Evolutionary conservation across 2,329 filamentous ascomycete genomes (phyloP).

Genomic region (Penicillium sp.): DNA sequence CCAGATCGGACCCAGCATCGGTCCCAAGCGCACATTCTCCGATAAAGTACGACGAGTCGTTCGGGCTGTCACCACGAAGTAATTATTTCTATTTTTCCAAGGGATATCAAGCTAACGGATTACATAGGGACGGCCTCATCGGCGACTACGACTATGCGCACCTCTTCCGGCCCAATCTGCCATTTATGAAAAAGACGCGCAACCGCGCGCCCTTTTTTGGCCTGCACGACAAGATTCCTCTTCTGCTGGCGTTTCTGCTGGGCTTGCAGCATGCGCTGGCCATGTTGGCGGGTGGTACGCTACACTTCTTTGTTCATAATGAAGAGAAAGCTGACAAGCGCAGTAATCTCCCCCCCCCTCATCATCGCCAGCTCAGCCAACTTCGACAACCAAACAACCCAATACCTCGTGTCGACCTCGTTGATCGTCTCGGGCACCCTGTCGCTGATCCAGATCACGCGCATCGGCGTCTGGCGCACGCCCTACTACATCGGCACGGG

Average conservation of each 20-base stretch:
- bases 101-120: neutral
- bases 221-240: constrained; percentile 64
- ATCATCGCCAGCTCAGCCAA: constrained; percentile 60
- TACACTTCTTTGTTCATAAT: neutral
- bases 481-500: constrained; percentile 64
- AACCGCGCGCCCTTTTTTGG: constrained; percentile 66
- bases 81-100: constrained; percentile 4
- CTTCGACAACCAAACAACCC: constrained; percentile 50
- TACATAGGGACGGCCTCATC: constrained; percentile 63
- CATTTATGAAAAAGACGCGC: constrained; percentile 67
- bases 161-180: constrained; percentile 76
- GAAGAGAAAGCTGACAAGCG: constrained; percentile 15
- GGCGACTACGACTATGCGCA: constrained; percentile 88
- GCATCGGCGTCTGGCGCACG: constrained; percentile 60
- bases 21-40: constrained; percentile 32
- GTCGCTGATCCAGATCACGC: constrained; percentile 63
- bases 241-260: constrained; percentile 62
- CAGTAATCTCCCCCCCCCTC: constrained; percentile 60
- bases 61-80: constrained; percentile 42
- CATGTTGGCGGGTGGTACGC: constrained; percentile 55
- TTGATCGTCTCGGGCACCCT: constrained; percentile 65
- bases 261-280: constrained; percentile 67
- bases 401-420: constrained; percentile 66
- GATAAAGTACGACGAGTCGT: constrained; percentile 33
- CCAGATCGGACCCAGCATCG: constrained; percentile 39